Percentiles rank a stretch among this genome's conserved stretches.
Conservation (phyloP, 2,329 filamentous ascomycete species). For the Trichoderma citrinoviride region DNA sequence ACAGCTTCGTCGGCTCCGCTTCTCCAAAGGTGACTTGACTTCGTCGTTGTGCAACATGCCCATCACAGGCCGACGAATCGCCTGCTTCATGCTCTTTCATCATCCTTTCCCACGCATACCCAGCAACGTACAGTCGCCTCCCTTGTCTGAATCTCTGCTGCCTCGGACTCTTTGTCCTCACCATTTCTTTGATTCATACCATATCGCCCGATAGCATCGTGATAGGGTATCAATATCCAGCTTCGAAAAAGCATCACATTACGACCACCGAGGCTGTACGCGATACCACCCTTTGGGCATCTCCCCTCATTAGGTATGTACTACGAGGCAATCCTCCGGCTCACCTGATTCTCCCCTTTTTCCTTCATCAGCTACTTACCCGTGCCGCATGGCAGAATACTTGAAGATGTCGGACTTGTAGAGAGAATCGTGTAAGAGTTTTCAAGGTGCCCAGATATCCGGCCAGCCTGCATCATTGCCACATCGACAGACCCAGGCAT, state of each 20-base stretch:
- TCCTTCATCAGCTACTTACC: neutral
- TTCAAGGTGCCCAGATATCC: neutral
- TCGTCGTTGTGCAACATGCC: neutral
- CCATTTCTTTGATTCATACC: no score
- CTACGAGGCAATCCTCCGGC: neutral
- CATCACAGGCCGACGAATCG: neutral
- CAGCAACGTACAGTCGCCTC: no score
- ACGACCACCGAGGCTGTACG: neutral
- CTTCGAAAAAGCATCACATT: neutral
- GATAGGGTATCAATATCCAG: neutral
- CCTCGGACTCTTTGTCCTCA: neutral
- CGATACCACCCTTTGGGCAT: neutral
- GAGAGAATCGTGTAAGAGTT: neutral
- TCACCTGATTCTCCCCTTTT: neutral
- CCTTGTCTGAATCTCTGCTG: neutral
- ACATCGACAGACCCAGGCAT: neutral
- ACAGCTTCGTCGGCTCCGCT: constrained; percentile 4
- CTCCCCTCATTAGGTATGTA: neutral
- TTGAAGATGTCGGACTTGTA: neutral
- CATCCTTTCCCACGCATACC: neutral
- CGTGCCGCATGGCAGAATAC: neutral
- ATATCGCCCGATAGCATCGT: neutral
- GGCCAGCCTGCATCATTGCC: neutral
- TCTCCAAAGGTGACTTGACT: neutral
- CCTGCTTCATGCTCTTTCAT: neutral